Evolutionary conservation across 2,329 filamentous ascomycete species (phyloP), one percentile per base, ranked within the genome.

Genomic region (Colletotrichum zoysiae): DNA sequence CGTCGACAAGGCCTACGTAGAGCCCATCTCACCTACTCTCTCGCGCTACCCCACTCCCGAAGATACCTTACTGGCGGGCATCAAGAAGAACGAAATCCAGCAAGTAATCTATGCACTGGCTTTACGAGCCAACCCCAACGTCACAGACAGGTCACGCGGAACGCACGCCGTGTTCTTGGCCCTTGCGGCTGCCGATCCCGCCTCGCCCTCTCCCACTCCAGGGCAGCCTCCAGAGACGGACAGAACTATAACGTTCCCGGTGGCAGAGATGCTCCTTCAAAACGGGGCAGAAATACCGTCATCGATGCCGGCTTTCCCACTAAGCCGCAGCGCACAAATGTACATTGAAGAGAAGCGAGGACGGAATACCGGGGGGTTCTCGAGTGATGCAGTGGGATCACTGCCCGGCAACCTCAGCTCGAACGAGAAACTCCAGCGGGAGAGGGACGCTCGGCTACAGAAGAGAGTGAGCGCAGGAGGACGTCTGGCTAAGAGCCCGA

Each of bases 41-140:
- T 95, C 94, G 2, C 89, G 92, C 42, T 96, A 93, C 79, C 86
- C 87, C 2, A 94, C 92, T 0, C 86, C 95, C 0, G 95, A 98
- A 73, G 96, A 99, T 77, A 95, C 93, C 0, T 87, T 99, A 7
- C 85, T 99, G 50, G 95, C 95, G 6, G 95, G 93, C 12, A 95
- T 98, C 80, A 99, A 98, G 86, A 94, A 92, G 82, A 98, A 98
- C 80, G 95, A 99, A 79, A 94, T 99, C 67, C 93, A 96, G 78
- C 93, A 95, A 74, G 95, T 98, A 33, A 89, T 99, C 35, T 97
- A 98, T 77, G 95, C 93, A 4, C 86, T 99, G 58, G 94, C 96
- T 1, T 86, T 98, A 42, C 89, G 89, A 73, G 96, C 94, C 18
- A 97, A 95, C 77, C 93, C 95, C 18, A 99, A 99, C 78, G 89